A percentile compares a stretch with the other conserved stretches of the same genome.
Conservation (phyloP, 306 rosid genomes). For the Cucurbita argyrosperma region DNA sequence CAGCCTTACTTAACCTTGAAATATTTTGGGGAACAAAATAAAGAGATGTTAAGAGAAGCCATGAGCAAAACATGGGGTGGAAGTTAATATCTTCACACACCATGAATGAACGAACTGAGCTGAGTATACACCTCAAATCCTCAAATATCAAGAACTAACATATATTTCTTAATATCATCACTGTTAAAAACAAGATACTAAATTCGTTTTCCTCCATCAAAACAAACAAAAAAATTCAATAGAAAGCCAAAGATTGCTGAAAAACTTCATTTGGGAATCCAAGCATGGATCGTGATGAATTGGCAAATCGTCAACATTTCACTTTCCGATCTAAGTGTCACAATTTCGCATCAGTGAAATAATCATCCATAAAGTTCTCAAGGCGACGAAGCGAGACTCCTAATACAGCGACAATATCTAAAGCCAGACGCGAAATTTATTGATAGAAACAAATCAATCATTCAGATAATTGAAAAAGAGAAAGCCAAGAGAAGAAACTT, state of each 20-base stretch:
- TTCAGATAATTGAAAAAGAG: not conserved
- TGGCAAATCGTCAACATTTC: not conserved
- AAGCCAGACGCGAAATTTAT: not conserved
- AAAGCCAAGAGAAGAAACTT: not conserved
- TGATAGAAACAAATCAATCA: not conserved
- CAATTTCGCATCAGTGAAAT: not conserved
- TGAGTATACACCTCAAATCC: not conserved
- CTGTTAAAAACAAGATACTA: not conserved
- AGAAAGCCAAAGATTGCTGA: not conserved
- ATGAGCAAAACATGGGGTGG: too few relatives aligned
- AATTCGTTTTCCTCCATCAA: not conserved
- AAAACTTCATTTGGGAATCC: not conserved
- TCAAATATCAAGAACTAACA: not conserved
- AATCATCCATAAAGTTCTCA: not conserved
- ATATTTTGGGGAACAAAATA: too few relatives aligned
- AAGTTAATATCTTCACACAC: not conserved
- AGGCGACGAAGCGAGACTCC: not conserved
- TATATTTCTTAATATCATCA: not conserved
- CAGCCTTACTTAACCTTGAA: too few relatives aligned
- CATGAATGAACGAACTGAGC: not conserved
- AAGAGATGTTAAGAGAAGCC: too few relatives aligned
- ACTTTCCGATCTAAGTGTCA: not conserved
- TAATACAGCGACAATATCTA: not conserved
- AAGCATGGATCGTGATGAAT: not conserved
- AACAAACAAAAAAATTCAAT: not conserved